phyloP scores from a whole-genome alignment of 495 filamentous ascomycete species.

The Bathelium albidoporum region DNA sequence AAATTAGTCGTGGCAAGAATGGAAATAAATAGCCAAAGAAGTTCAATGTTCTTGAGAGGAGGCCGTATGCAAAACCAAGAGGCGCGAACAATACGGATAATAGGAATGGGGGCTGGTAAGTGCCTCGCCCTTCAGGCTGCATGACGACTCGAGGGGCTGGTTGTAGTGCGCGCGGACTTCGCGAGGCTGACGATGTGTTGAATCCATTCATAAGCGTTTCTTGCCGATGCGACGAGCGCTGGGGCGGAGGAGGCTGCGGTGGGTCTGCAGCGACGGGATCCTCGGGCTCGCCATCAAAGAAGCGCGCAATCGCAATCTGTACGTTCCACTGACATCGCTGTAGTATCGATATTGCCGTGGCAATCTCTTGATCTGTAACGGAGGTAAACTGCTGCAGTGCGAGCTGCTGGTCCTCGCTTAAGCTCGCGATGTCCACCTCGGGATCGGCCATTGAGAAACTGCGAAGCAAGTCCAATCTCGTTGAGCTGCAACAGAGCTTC shows the following conservation, averaged over 20 bases:
- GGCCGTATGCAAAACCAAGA: conserved; percentile 62
- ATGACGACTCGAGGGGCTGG: conserved; percentile 75
- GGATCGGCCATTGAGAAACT: conserved; percentile 23
- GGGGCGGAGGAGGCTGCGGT: conserved; percentile 45
- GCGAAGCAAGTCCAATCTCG: too few species aligned
- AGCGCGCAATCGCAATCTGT: conserved; percentile 90
- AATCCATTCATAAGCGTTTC: conserved; percentile 60
- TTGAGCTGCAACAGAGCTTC: too few species aligned
- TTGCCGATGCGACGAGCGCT: conserved; percentile 45
- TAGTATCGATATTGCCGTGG: conserved; percentile 70
- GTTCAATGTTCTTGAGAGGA: conserved; percentile 51
- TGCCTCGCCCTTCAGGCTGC: conserved; percentile 51
- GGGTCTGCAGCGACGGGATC: conserved; percentile 61
- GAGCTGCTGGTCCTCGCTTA: conserved; percentile 64
- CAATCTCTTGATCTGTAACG: conserved; percentile 72
- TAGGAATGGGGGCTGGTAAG: conserved; percentile 59
- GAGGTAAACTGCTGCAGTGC: conserved; percentile 79
- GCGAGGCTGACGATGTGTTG: conserved; percentile 22
- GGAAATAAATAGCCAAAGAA: conserved; percentile 67
- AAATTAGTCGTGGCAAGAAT: conserved; percentile 66
- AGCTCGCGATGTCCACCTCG: conserved; percentile 53
- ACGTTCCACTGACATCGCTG: conserved; percentile 92
- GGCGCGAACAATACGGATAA: conserved; percentile 71
- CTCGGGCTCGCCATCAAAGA: conserved; percentile 89
- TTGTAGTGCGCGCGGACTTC: conserved; percentile 31